Percentiles rank a stretch among this genome's conserved stretches.
These are phyloP conservation scores for Phytophthora pseudosyringae DNA, from an alignment of 352 stramenopile genomes.

Conservation along the genomic window DNA sequence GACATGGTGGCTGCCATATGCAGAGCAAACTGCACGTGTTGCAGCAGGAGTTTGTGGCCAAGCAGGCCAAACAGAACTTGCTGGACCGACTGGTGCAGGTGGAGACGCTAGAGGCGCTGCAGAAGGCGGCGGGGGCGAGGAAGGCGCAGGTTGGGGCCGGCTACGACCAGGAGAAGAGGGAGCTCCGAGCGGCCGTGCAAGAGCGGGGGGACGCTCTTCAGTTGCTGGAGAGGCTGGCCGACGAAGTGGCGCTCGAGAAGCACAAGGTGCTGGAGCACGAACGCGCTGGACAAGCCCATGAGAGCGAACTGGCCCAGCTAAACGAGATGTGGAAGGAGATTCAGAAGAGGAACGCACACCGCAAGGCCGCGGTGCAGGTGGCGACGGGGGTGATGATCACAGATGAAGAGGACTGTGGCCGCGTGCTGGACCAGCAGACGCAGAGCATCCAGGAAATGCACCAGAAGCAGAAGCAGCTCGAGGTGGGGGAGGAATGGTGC, in stretches of 20 bases:
- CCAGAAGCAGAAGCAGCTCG: constrained; percentile 66
- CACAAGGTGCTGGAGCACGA: constrained; percentile 53
- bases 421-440: constrained; percentile 76
- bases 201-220: constrained; percentile 50
- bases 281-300: constrained; percentile 39
- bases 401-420: constrained; percentile 79
- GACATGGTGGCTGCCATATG: not conserved
- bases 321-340: constrained; percentile 72
- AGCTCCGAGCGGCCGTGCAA: constrained; percentile 49
- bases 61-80: constrained; percentile 77
- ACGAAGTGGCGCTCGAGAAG: constrained; percentile 63
- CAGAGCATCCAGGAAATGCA: constrained; percentile 77
- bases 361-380: constrained; percentile 77
- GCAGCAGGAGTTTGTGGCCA: constrained; percentile 61
- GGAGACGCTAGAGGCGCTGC: constrained; percentile 51
- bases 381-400: constrained; percentile 75
- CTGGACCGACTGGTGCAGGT: constrained; percentile 78
- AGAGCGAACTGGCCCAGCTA: constrained; percentile 58
- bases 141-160: constrained; percentile 36
- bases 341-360: constrained; percentile 73
- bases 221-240: constrained; percentile 47
- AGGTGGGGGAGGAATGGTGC: constrained; percentile 33
- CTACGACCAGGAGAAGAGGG: constrained; percentile 48
- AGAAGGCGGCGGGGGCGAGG: constrained; percentile 26
- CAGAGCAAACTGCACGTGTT: constrained; percentile 52